Evolutionary conservation across 2,329 filamentous ascomycete genomes (phyloP).

Genomic region (Claviceps digitariae): DNA sequence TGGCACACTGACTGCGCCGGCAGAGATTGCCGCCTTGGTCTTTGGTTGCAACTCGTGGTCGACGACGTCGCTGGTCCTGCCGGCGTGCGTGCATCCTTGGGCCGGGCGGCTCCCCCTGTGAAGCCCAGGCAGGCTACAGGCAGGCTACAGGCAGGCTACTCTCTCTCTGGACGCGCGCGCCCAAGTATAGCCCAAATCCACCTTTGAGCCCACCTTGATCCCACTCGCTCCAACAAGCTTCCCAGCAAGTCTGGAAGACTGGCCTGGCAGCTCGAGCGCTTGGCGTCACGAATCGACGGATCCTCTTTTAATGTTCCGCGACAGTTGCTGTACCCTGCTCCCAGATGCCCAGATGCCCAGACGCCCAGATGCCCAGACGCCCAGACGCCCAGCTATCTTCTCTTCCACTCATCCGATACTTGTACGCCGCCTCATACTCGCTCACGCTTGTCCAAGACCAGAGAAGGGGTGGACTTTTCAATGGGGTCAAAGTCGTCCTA

Average conservation of each 20-base stretch:
- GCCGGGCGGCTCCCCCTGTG: not conserved
- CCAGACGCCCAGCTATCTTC: not conserved
- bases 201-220: slow-evolving; percentile 1
- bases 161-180: not conserved
- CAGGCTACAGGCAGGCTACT: not conserved
- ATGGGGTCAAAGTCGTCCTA: slow-evolving; percentile 1
- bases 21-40: not conserved
- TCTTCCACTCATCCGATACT: slow-evolving; percentile 4
- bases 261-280: not conserved
- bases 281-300: slow-evolving; percentile 1
- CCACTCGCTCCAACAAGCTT: slow-evolving; percentile 1
- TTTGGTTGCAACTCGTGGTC: not conserved
- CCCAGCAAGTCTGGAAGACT: slow-evolving; percentile 1
- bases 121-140: not conserved
- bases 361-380: too few species aligned
- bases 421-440: slow-evolving; percentile 6
- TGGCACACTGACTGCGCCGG: not conserved
- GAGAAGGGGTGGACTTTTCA: not conserved
- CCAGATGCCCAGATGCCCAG: not conserved
- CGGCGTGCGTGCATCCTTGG: not conserved
- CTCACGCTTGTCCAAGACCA: slow-evolving; percentile 1
- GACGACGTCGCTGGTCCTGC: not conserved
- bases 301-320: slow-evolving; percentile 1
- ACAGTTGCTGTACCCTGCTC: not conserved
- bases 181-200: slow-evolving; percentile 5